Evolutionary conservation across 352 stramenopile genomes (phyloP), one percentile per base, ranked within the genome.

Genomic region (Phytophthora fragariae): DNA sequence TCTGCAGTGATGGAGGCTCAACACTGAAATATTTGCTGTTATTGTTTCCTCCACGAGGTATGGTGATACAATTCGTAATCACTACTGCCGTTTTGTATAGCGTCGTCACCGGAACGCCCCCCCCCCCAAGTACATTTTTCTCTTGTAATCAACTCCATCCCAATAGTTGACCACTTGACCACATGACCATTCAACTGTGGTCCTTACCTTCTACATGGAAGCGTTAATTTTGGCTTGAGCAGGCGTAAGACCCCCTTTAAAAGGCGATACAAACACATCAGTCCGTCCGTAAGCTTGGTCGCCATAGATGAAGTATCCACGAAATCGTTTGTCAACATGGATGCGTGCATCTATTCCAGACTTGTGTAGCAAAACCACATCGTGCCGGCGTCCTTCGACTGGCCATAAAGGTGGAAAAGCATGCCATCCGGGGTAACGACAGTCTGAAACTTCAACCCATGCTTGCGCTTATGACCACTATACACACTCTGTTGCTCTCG

Each of bases 241-340:
- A 24, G 53, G 24, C 14, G 53, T 58, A 7, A 58, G 29, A 58
- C 14, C 24, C 12, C 6, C 19, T 21, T 44, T 58, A 11, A 41
- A 44, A 17, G 53, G 53, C 24, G 53, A 58, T 44, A 44, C 17
- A 44, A 58, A 58, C 1, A 58, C 53, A 35, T 58, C 53, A 1
- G 53, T 58, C 5, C 53, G 53, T n/a, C 29, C 29, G 31, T 44
- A 58, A 46, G 24, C 53, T 58, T 58, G 53, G 19, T 58, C 53
- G 9, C 29, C 53, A 21, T 58, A 58, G 9, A 58, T 44, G 11
- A 58, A 58, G 17, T 37, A 58, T 7, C 27, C 53, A n/a, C 17
- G 14, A 19, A 58, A 58, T 39, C 41, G 1, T 5, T 8, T 41
- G 49, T 62, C 7, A 31, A 60, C 60, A 31, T 3, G 2, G 27